Conservation (phyloP, 2,329 filamentous ascomycete species). For the Sclerotinia spermophila region DNA sequence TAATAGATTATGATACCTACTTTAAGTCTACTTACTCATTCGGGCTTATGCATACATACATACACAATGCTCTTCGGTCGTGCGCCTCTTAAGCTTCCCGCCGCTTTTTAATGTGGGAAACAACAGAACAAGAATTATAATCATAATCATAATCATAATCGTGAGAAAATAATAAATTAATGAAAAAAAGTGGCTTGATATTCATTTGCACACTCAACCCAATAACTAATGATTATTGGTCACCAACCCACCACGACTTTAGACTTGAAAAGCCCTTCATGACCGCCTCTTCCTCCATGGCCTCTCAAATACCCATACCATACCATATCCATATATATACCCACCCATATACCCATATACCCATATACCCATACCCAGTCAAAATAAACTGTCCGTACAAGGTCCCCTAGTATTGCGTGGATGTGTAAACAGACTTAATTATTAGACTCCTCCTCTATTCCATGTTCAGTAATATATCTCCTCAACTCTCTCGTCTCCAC, state of each 20-base stretch:
- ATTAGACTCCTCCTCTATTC: neutral
- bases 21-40: slow-evolving; percentile 15
- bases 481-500: neutral
- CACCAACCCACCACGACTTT: neutral
- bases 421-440: neutral
- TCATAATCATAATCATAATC: neutral
- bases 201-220: neutral
- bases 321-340: too few relatives aligned
- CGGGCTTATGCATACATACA: slow-evolving; percentile 33
- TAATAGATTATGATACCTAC: slow-evolving; percentile 15
- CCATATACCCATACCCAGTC: neutral
- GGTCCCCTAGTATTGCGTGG: slow-evolving; percentile 9
- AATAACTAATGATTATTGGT: neutral
- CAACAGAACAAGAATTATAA: neutral
- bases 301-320: too few relatives aligned
- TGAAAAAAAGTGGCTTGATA: neutral
- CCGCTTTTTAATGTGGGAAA: slow-evolving; percentile 3
- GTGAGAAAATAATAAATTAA: neutral
- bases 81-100: neutral
- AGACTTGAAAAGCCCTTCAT: neutral
- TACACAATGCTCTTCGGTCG: slow-evolving; percentile 20
- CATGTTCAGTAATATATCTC: slow-evolving; percentile 7
- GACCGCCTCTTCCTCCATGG: slow-evolving; percentile 9
- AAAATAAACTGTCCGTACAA: neutral
- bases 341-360: too few relatives aligned